Evolutionary conservation across 73 alveolate genomes (phyloP), one percentile per base, ranked within the genome.

Genomic region (Stentor coeruleus): DNA sequence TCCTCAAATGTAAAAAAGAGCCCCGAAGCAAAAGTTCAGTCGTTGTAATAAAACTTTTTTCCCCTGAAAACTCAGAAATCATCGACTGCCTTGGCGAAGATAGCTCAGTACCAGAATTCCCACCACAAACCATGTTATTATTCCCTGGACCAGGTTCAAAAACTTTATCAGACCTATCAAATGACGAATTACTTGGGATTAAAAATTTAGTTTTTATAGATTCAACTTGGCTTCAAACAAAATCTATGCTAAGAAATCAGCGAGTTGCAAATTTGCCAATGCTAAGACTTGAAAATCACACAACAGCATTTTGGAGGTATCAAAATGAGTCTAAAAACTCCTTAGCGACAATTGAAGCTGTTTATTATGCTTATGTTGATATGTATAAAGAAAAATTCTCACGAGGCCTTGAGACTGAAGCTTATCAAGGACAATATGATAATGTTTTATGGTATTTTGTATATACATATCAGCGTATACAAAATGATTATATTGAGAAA

Each of bases 271-370:
- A 59, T 37, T 59, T 90, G 31, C 89, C 85, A 76, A 73, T 49
- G 38, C 85, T 90, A 2, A 89, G 74, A 26, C 89, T 90, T 15
- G 59, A 87, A 74, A 90, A 91, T 3, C 93, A 90, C 57, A 86
- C 84, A 74, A 90, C 96, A 3, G 86, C 72, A 2, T 90, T 90
- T 40, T 90, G 96, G 96, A 82, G 96, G 74, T 87, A 90, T 58
- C 86, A 90, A 55, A 74, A 83, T 38, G 72, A 40, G 15, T 87
- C 95, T 0, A 91, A 89, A 26, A 49, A 75, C 14, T 86, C 85
- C 59, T 72, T 89, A 39, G 84, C 92, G 3, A 89, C 95, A 4
- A 82, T 89, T 35, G 95, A 89, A 49, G 95, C 95, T 11, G 76
- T 89, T 40, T 89, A 86, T 75, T 89, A 81, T 88, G 85, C 86